phyloP scores from a whole-genome alignment of 306 rosid genomes.

The Acacia acuminata region DNA sequence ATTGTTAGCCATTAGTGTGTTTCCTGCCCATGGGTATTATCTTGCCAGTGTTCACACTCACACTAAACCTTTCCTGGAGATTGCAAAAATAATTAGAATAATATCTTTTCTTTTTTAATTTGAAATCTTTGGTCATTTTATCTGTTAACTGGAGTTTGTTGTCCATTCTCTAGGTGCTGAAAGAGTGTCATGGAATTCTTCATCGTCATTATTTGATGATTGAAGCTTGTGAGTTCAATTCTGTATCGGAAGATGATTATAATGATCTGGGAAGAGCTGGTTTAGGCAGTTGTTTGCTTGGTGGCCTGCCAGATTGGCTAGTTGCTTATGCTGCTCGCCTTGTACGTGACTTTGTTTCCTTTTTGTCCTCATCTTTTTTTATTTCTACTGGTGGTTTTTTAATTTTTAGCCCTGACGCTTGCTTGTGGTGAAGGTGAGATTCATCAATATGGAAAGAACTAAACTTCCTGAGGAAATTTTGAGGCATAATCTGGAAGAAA shows the following conservation, averaged over 20 bases:
- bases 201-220: constrained; percentile 84
- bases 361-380: constrained; percentile 16
- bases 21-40: constrained; percentile 19
- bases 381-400: background rate
- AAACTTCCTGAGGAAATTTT: constrained; percentile 93
- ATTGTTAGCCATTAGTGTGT: constrained; percentile 1
- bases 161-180: constrained; percentile 63
- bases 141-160: constrained; percentile 34
- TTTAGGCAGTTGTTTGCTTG: constrained; percentile 96
- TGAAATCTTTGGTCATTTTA: constrained; percentile 2
- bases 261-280: constrained; percentile 94
- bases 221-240: constrained; percentile 87
- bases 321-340: constrained; percentile 96
- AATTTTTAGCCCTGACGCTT: constrained; percentile 31
- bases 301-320: constrained; percentile 95
- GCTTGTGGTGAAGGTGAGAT: constrained; percentile 77
- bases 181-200: constrained; percentile 91
- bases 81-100: constrained; percentile 20
- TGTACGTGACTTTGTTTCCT: constrained; percentile 50
- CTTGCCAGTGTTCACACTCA: constrained; percentile 1
- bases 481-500: constrained; percentile 83
- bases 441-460: constrained; percentile 88
- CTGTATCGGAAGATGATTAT: constrained; percentile 87
- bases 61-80: background rate
- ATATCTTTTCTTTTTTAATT: constrained; percentile 6